These are phyloP conservation scores for Lepidium campestre DNA, from an alignment of 441 rosid species.

Conservation along the genomic window DNA sequence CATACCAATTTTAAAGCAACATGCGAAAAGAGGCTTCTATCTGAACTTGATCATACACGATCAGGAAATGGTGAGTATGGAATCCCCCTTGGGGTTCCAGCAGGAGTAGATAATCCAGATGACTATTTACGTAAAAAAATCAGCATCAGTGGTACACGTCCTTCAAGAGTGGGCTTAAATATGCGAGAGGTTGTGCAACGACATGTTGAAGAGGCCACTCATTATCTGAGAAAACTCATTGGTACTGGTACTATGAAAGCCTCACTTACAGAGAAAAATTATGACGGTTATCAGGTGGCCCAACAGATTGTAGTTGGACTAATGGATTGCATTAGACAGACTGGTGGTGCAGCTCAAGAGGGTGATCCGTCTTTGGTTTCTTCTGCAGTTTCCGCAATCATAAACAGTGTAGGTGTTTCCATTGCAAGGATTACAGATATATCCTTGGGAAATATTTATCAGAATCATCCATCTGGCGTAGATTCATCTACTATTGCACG, in stretches of 20 bases:
- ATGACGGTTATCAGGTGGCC: slow-evolving; percentile 75
- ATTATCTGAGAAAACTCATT: slow-evolving; percentile 50
- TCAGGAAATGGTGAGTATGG: slow-evolving; percentile 73
- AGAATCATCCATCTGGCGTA: slow-evolving; percentile 42
- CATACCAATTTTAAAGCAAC: slow-evolving; percentile 65
- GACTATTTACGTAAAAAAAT: slow-evolving; percentile 88
- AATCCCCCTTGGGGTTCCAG: slow-evolving; percentile 76
- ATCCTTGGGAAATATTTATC: slow-evolving; percentile 40
- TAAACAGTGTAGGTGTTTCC: slow-evolving; percentile 60
- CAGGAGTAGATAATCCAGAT: slow-evolving; percentile 86
- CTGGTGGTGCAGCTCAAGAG: slow-evolving; percentile 98
- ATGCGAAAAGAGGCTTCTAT: slow-evolving; percentile 77
- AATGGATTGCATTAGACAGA: slow-evolving; percentile 81
- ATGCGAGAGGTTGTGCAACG: slow-evolving; percentile 84
- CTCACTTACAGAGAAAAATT: slow-evolving; percentile 45
- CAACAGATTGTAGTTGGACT: slow-evolving; percentile 76
- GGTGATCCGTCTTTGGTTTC: slow-evolving; percentile 97
- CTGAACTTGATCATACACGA: slow-evolving; percentile 91
- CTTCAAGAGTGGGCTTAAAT: slow-evolving; percentile 75
- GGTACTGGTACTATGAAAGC: slow-evolving; percentile 52
- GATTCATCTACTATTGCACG: slow-evolving; percentile 53
- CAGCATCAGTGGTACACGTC: slow-evolving; percentile 46
- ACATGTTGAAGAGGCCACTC: slow-evolving; percentile 66
- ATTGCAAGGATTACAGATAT: slow-evolving; percentile 76
- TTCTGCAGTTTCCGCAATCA: slow-evolving; percentile 87